phyloP scores from a whole-genome alignment of 768 basidiomycete genomes.

The Tylopilus sp. region DNA sequence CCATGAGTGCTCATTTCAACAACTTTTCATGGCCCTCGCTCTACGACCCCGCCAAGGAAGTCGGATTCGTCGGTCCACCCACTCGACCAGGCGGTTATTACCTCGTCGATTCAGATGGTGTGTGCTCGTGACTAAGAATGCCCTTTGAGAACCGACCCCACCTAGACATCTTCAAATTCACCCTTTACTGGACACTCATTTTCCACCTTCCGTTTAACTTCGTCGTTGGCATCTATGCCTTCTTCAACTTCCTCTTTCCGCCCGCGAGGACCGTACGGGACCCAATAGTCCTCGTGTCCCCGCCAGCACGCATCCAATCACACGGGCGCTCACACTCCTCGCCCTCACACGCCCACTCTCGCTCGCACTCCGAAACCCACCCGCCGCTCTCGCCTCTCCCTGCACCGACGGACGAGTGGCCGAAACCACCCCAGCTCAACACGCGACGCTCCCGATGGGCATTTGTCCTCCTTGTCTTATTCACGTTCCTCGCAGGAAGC shows the following conservation, averaged over 20 bases:
- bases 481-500: constrained; percentile 34
- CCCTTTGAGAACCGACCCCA: background rate
- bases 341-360: background rate
- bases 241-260: constrained; percentile 39
- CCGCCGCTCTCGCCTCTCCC: background rate
- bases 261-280: constrained; percentile 20
- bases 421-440: constrained; percentile 26
- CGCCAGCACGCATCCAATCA: background rate
- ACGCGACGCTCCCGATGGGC: constrained; percentile 35
- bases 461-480: constrained; percentile 39
- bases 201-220: constrained; percentile 42
- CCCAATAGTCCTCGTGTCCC: constrained; percentile 3
- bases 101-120: constrained; percentile 34
- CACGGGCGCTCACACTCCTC: too few relatives aligned
- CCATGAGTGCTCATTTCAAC: constrained; percentile 11
- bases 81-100: constrained; percentile 34
- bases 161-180: constrained; percentile 43
- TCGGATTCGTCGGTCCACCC: constrained; percentile 27
- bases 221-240: constrained; percentile 39
- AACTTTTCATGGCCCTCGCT: constrained; percentile 36
- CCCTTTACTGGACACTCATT: constrained; percentile 46
- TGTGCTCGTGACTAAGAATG: background rate
- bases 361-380: background rate
- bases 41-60: constrained; percentile 35
- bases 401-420: constrained; percentile 7